Percentiles rank a stretch among this genome's conserved stretches.
phyloP scores from a whole-genome alignment of 139 green algal genomes.

The Micractinium sp. region DNA sequence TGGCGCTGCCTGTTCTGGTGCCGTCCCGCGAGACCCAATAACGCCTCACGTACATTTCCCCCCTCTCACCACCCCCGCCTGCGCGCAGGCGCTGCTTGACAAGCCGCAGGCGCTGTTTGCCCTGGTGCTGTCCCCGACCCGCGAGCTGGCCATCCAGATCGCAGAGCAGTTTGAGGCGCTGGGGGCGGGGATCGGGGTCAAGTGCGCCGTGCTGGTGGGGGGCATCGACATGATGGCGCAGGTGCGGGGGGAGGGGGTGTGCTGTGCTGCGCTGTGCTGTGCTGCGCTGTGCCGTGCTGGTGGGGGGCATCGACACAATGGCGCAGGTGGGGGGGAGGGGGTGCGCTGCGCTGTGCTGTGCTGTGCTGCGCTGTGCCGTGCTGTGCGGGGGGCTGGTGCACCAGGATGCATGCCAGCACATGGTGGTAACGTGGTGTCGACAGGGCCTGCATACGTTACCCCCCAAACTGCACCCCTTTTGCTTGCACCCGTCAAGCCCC shows the following conservation, averaged over 20 bases:
- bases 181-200: slow-evolving; percentile 88
- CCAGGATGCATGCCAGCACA: no score
- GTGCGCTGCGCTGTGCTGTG: no score
- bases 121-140: slow-evolving; percentile 94
- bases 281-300: neutral
- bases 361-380: neutral
- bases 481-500: no score
- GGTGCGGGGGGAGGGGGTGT: neutral
- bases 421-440: no score
- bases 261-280: neutral
- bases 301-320: neutral
- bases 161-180: slow-evolving; percentile 97
- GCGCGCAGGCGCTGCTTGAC: slow-evolving; percentile 86
- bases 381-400: no score
- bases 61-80: neutral
- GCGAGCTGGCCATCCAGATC: slow-evolving; percentile 99
- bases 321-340: neutral
- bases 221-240: slow-evolving; percentile 99
- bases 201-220: slow-evolving; percentile 91
- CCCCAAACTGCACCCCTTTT: no score
- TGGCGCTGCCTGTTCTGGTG: no score
- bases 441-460: no score
- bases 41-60: no score
- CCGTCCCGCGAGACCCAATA: no score
- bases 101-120: slow-evolving; percentile 91